These are phyloP conservation scores for Peronospora belbahrii DNA, from an alignment of 352 stramenopile species.

Conservation along the genomic window DNA sequence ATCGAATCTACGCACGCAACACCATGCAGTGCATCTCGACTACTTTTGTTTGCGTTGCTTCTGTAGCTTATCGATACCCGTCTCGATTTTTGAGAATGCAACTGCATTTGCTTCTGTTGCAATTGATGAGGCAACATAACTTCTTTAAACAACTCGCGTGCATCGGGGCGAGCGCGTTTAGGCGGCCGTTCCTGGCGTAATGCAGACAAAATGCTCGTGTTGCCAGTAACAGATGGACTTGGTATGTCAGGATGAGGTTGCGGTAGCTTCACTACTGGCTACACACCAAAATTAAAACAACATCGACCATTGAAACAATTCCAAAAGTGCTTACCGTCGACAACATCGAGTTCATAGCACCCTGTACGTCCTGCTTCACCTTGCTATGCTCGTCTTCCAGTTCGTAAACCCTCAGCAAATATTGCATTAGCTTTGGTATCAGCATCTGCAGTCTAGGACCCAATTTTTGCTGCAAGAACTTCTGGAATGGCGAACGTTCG, in stretches of 20 bases:
- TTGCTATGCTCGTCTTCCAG: constrained; percentile 35
- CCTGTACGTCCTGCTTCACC: background rate
- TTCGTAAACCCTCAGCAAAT: constrained; percentile 49
- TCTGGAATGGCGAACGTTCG: constrained; percentile 64
- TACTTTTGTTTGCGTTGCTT: constrained; percentile 11
- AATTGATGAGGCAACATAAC: constrained; percentile 22
- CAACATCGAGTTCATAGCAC: constrained; percentile 5
- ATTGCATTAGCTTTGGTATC: constrained; percentile 41
- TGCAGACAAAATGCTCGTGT: constrained; percentile 57
- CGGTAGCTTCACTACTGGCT: constrained; percentile 16
- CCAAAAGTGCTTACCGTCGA: constrained; percentile 3
- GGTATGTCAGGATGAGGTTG: background rate
- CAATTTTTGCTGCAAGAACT: constrained; percentile 52
- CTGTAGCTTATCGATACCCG: constrained; percentile 13
- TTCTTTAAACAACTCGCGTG: constrained; percentile 40
- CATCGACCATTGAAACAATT: background rate
- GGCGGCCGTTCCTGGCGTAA: constrained; percentile 45
- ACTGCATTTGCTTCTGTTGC: constrained; percentile 16
- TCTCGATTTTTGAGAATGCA: constrained; percentile 13
- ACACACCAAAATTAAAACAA: constrained; percentile 6
- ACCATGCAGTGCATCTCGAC: constrained; percentile 10
- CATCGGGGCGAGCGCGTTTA: constrained; percentile 33
- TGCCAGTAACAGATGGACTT: constrained; percentile 3
- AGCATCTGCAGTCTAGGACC: constrained; percentile 30
- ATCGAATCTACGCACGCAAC: background rate